These are phyloP conservation scores for Hyphodiscus sp. DNA, from an alignment of 2,329 filamentous ascomycete genomes.

Conservation along the genomic window DNA sequence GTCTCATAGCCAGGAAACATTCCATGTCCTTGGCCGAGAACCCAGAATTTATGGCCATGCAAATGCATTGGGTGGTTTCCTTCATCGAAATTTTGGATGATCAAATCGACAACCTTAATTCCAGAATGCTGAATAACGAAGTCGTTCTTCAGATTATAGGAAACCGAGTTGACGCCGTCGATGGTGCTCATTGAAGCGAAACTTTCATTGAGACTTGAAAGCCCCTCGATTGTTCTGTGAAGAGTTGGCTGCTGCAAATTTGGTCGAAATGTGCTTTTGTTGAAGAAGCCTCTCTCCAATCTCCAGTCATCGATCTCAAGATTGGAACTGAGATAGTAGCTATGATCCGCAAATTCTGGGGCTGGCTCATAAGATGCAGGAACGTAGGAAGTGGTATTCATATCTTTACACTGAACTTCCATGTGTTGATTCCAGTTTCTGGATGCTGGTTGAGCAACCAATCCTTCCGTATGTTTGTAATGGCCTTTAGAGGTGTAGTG, in stretches of 20 bases:
- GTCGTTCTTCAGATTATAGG: constrained; percentile 36
- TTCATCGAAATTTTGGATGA: constrained; percentile 70
- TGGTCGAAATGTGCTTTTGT: constrained; percentile 46
- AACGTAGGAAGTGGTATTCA: constrained; percentile 36
- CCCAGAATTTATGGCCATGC: constrained; percentile 71
- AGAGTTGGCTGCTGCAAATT: constrained; percentile 43
- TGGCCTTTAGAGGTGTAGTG: constrained; percentile 32
- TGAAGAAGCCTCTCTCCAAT: constrained; percentile 52
- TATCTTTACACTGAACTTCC: constrained; percentile 24
- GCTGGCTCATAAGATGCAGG: constrained; percentile 39
- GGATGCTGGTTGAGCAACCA: constrained; percentile 21
- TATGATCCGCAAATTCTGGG: constrained; percentile 42
- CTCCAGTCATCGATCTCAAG: constrained; percentile 54
- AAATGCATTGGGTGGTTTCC: constrained; percentile 69
- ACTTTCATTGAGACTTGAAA: constrained; percentile 37
- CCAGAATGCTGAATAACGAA: constrained; percentile 59
- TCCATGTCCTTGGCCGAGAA: constrained; percentile 55
- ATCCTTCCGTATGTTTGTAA: constrained; percentile 3
- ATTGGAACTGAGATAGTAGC: constrained; percentile 49
- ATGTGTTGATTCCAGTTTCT: constrained; percentile 39
- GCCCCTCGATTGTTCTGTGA: constrained; percentile 42
- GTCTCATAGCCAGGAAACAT: constrained; percentile 40
- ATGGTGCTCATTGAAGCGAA: constrained; percentile 37
- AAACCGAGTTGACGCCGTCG: constrained; percentile 46
- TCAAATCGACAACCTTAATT: constrained; percentile 59